Evolutionary conservation across 202 grass and related monocot genomes (phyloP).

Genomic region (Dendrocalamus latiflorus): DNA sequence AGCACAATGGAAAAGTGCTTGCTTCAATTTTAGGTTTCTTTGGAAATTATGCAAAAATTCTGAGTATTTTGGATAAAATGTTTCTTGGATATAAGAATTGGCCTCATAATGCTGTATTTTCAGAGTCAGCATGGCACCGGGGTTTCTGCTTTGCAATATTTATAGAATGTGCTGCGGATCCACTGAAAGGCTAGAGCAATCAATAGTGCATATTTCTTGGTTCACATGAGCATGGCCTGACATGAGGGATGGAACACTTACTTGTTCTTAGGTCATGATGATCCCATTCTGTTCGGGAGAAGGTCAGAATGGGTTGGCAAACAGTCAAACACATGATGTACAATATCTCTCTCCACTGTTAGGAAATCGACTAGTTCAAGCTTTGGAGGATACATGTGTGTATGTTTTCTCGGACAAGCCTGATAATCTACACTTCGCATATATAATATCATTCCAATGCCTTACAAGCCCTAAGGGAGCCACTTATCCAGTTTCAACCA

Average conservation of each 20-base stretch:
- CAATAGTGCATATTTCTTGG: conserved; percentile 1
- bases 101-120: neutral
- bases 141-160: neutral
- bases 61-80: neutral
- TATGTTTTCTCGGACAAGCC: neutral
- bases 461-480: neutral
- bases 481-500: neutral
- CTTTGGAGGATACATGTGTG: neutral
- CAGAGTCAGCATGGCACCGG: neutral
- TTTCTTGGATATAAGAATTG: neutral
- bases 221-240: neutral
- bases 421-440: neutral
- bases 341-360: neutral
- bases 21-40: neutral
- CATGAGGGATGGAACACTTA: neutral
- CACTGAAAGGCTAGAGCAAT: neutral
- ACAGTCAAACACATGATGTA: neutral
- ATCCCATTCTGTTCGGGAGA: neutral
- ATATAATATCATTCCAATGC: neutral
- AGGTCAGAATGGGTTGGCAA: neutral
- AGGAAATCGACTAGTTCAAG: neutral
- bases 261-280: neutral
- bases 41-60: neutral
- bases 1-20: neutral
- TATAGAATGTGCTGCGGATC: neutral